Evolutionary conservation across 352 stramenopile species (phyloP).

Genomic region (Globisporangium radiosum): DNA sequence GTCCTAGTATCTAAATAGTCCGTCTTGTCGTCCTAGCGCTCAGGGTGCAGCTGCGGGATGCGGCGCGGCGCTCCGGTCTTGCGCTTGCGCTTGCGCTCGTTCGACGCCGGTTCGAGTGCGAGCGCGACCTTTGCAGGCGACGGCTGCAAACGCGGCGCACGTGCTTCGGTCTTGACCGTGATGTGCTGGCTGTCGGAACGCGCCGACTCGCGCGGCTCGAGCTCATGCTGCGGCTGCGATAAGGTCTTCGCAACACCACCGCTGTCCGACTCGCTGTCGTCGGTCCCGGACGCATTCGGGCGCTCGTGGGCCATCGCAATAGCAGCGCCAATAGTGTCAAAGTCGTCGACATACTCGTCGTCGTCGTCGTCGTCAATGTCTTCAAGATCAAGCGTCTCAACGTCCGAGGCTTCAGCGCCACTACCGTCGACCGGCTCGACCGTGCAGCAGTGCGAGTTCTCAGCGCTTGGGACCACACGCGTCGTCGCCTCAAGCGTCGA

Average conservation of each 20-base stretch:
- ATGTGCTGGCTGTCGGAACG: not conserved
- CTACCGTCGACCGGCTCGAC: not conserved
- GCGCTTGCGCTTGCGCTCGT: constrained; percentile 44
- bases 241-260: constrained; percentile 7
- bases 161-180: constrained; percentile 9
- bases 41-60: constrained; percentile 15
- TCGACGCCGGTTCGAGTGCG: constrained; percentile 11
- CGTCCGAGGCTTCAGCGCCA: constrained; percentile 6
- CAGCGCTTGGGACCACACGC: constrained; percentile 10
- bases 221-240: not conserved
- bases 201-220: not conserved
- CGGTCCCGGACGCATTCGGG: constrained; percentile 2
- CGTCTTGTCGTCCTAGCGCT: no score
- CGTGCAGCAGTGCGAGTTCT: constrained; percentile 24
- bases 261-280: constrained; percentile 15
- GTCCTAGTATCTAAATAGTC: no score
- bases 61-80: constrained; percentile 42
- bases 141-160: constrained; percentile 1
- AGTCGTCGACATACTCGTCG: constrained; percentile 10
- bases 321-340: not conserved
- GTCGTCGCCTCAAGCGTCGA: constrained; percentile 15
- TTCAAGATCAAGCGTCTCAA: constrained; percentile 9
- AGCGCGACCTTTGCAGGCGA: constrained; percentile 10
- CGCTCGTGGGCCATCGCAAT: not conserved
- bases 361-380: constrained; percentile 17